These are phyloP conservation scores for Acrocalymma vagum DNA, from an alignment of 2,329 filamentous ascomycete genomes.

Conservation along the genomic window DNA sequence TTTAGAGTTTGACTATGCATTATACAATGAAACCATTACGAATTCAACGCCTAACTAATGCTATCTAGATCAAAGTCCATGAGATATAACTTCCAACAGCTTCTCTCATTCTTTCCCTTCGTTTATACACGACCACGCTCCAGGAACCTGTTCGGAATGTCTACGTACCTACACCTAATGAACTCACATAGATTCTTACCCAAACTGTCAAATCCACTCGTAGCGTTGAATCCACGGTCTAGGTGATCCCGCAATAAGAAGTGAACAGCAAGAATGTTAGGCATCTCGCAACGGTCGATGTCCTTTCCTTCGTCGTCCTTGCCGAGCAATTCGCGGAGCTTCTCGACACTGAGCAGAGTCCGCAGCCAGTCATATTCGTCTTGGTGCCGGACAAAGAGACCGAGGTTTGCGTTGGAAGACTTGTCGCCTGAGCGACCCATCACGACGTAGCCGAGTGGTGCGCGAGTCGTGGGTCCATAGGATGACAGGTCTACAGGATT, in stretches of 20 bases:
- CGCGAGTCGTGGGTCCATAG: slow-evolving; percentile 36
- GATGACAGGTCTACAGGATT: slow-evolving; percentile 27
- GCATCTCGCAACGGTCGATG: slow-evolving; percentile 40
- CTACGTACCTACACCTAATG: slow-evolving; percentile 22
- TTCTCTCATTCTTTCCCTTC: background rate
- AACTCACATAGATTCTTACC: slow-evolving; percentile 33
- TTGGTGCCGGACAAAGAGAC: slow-evolving; percentile 48
- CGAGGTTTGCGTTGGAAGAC: slow-evolving; percentile 53
- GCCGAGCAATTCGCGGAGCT: slow-evolving; percentile 51
- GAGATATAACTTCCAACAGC: too few relatives aligned
- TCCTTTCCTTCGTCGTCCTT: slow-evolving; percentile 52
- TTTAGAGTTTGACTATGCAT: too few relatives aligned
- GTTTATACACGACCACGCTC: slow-evolving; percentile 21
- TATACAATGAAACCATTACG: background rate
- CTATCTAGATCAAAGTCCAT: too few relatives aligned
- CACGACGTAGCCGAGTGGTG: slow-evolving; percentile 50
- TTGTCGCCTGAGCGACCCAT: slow-evolving; percentile 53
- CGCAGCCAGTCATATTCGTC: slow-evolving; percentile 56
- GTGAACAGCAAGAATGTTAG: slow-evolving; percentile 29
- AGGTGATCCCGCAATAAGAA: slow-evolving; percentile 31
- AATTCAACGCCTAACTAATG: slow-evolving; percentile 5
- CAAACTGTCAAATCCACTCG: slow-evolving; percentile 24
- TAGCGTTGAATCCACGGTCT: slow-evolving; percentile 29
- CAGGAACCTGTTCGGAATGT: slow-evolving; percentile 30
- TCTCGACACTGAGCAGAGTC: slow-evolving; percentile 49